These are phyloP conservation scores for Colletotrichum sp. DNA, from an alignment of 2,329 filamentous ascomycete genomes.

Conservation along the genomic window DNA sequence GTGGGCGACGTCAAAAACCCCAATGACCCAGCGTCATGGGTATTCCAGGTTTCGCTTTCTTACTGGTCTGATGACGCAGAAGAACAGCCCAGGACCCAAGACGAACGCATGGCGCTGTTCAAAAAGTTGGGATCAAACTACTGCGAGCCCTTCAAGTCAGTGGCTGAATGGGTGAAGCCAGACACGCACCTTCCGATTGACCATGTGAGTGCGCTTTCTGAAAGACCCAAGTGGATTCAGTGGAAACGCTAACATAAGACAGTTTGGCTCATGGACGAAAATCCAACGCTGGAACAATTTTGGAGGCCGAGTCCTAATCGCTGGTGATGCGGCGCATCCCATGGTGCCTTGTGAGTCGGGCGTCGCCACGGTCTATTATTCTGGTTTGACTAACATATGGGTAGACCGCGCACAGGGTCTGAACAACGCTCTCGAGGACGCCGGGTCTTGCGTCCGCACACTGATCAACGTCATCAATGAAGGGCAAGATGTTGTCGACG, in stretches of 20 bases:
- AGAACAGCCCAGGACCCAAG: neutral
- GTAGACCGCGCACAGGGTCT: neutral
- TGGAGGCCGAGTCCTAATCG: neutral
- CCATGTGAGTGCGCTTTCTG: neutral
- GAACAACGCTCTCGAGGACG: neutral
- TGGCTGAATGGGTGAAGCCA: neutral
- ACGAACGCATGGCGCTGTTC: neutral
- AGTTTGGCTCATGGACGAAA: neutral
- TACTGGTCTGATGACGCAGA: neutral
- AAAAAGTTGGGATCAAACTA: neutral
- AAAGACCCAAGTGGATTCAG: neutral
- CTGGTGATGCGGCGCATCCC: neutral
- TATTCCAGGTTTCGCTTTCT: neutral
- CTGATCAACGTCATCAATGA: neutral
- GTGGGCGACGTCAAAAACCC: neutral
- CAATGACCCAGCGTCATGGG: neutral
- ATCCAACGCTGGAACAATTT: neutral
- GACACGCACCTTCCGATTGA: neutral
- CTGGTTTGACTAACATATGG: accelerated
- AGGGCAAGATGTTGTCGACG: neutral
- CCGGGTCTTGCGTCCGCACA: neutral
- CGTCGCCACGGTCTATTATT: neutral
- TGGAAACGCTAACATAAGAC: neutral
- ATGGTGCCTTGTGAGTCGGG: neutral
- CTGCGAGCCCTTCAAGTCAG: neutral